A percentile compares a stretch with the other conserved stretches of the same genome.
These are phyloP conservation scores for Coniosporium apollinis DNA, from an alignment of 495 filamentous ascomycete genomes.

Conservation along the genomic window DNA sequence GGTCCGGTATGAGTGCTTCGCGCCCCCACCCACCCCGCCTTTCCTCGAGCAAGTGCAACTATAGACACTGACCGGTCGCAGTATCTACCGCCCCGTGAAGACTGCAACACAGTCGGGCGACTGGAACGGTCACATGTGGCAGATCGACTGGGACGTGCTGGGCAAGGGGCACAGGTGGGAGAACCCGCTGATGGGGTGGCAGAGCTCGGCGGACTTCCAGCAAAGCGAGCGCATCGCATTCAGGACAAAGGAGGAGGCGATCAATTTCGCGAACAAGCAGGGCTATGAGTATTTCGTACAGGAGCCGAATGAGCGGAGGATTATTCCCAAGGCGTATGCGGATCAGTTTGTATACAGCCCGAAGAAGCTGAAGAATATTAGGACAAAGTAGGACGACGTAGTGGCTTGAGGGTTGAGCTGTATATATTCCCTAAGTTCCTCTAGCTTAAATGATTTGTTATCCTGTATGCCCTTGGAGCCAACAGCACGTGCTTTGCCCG, in stretches of 20 bases:
- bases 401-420: too few relatives aligned
- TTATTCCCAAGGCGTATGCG: constrained; percentile 85
- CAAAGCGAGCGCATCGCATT: constrained; percentile 84
- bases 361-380: constrained; percentile 77
- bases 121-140: constrained; percentile 71
- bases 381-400: constrained; percentile 87
- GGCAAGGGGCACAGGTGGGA: constrained; percentile 88
- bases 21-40: not conserved
- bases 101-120: constrained; percentile 85
- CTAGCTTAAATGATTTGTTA: too few relatives aligned
- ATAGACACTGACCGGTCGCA: constrained; percentile 18
- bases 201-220: constrained; percentile 84
- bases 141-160: constrained; percentile 96
- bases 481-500: too few relatives aligned
- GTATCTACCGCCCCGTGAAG: constrained; percentile 81
- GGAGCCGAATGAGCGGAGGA: constrained; percentile 76
- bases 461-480: too few relatives aligned
- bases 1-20: constrained; percentile 48
- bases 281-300: constrained; percentile 98
- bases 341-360: constrained; percentile 82
- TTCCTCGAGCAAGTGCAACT: not conserved
- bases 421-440: too few relatives aligned
- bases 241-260: constrained; percentile 86
- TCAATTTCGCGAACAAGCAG: constrained; percentile 92
- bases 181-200: constrained; percentile 97